Conservation (phyloP, 1,284 basidiomycete genomes). For the Polyporus tsugae region DNA sequence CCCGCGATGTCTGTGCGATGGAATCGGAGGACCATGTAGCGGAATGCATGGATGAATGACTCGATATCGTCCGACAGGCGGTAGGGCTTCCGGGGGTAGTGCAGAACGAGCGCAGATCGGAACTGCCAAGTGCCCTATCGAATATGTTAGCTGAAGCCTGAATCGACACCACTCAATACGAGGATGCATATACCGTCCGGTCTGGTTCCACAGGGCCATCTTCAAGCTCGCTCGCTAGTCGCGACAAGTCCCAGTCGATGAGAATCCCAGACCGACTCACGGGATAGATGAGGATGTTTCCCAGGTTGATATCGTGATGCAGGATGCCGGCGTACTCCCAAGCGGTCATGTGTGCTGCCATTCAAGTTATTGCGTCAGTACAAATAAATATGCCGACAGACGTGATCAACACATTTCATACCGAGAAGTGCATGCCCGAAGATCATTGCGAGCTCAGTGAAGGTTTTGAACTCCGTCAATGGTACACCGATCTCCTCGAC, state of each 20-base stretch:
- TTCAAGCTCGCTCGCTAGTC: background rate
- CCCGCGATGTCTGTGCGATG: background rate
- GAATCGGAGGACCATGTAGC: slow-evolving; percentile 1
- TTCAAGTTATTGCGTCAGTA: too few species aligned
- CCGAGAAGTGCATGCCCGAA: background rate
- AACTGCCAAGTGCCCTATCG: slow-evolving; percentile 29
- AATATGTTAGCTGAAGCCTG: background rate
- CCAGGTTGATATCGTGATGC: too few species aligned
- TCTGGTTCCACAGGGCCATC: background rate
- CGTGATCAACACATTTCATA: background rate
- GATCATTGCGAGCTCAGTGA: background rate
- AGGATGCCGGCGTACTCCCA: too few species aligned
- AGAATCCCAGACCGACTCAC: background rate
- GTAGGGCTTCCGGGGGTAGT: slow-evolving; percentile 16
- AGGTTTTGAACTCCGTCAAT: background rate
- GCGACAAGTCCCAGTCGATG: slow-evolving; percentile 22
- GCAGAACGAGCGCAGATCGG: slow-evolving; percentile 11
- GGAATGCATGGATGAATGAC: slow-evolving; percentile 22
- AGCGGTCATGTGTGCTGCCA: too few species aligned
- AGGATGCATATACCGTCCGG: slow-evolving; percentile 4
- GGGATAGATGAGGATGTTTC: too few species aligned
- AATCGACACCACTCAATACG: background rate
- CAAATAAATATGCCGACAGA: too few species aligned
- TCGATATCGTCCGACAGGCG: slow-evolving; percentile 28
- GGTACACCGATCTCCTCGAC: slow-evolving; percentile 11